Evolutionary conservation across 345 rosid genomes (phyloP), one percentile per base, ranked within the genome.

Genomic region (Ceriops decandra): DNA sequence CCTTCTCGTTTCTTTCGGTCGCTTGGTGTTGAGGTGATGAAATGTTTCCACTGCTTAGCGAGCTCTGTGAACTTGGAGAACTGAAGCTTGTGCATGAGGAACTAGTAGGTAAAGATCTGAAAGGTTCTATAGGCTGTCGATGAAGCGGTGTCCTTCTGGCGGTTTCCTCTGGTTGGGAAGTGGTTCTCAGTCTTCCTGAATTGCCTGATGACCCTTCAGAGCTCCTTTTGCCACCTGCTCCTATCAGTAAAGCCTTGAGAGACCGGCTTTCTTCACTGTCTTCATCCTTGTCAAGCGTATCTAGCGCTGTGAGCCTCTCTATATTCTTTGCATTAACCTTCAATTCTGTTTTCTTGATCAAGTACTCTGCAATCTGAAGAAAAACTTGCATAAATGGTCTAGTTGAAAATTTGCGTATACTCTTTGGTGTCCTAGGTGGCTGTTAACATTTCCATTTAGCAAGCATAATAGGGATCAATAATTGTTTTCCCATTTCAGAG

Each of bases 231-330:
- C 52, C 51, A 35, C 62, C 60, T 22, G 67, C 17, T 70, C 53
- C 35, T 3, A 52, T 7, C 20, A 70, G 59, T 16, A 53, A 3
- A 2, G 20, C 49, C 56, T 52, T 38, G 5, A 63, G 42, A 56
- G 20, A 30, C 20, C 53, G 30, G n/a, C n/a, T 31, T 53, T 63
- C 35, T 49, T 26, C 13, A 26, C 15, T 16, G 10, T 19, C 13
- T 32, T 19, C 65, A 20, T 32, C 42, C 22, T 36, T 52, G 22
- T 53, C 63, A 13, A 70, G 28, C 16, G 63, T 52, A 20, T 62
- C 74, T 19, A 70, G 74, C 1, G 74, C 74, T 10, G 74, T 70
- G 20, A 42, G 53, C 56, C 74, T 66, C 20, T 30, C 24, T 42
- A 38, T 10, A 21, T 62, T 63, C 54, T 1, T 26, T 7, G 13